These are phyloP conservation scores for Yarrowia porcina DNA, from an alignment of 805 yeast species.

Conservation along the genomic window DNA sequence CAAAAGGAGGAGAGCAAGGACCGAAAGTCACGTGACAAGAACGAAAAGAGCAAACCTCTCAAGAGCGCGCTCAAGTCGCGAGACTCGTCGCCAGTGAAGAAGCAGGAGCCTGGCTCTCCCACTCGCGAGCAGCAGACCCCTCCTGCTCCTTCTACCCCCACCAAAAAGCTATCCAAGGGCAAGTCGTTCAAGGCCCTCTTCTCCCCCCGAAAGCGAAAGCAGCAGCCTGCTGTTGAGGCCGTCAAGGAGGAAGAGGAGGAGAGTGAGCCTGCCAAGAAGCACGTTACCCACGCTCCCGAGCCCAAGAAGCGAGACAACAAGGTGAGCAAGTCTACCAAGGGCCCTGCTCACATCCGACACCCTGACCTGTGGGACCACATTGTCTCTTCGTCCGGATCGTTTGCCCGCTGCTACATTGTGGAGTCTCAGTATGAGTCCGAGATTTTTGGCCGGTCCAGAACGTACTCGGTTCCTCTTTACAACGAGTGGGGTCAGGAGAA, in stretches of 20 bases:
- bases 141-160: neutral
- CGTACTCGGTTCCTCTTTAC: constrained; percentile 54
- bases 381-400: constrained; percentile 85
- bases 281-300: neutral
- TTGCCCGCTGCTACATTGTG: constrained; percentile 72
- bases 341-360: neutral
- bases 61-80: neutral
- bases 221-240: neutral
- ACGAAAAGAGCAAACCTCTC: neutral
- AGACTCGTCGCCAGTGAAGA: neutral
- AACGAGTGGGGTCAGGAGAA: constrained; percentile 34
- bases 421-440: constrained; percentile 57
- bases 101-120: neutral
- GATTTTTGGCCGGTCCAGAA: constrained; percentile 52
- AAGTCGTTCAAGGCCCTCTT: constrained; percentile 20
- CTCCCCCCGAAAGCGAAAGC: constrained; percentile 14
- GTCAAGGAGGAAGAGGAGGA: neutral
- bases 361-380: constrained; percentile 50
- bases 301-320: neutral
- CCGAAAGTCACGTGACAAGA: neutral
- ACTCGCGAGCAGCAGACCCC: neutral
- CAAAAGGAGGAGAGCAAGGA: neutral
- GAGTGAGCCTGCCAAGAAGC: constrained; percentile 7
- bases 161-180: constrained; percentile 17
- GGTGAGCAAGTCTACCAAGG: neutral